Evolutionary conservation across 2,329 filamentous ascomycete species (phyloP).

Genomic region (Tolypocladium guangdongense): DNA sequence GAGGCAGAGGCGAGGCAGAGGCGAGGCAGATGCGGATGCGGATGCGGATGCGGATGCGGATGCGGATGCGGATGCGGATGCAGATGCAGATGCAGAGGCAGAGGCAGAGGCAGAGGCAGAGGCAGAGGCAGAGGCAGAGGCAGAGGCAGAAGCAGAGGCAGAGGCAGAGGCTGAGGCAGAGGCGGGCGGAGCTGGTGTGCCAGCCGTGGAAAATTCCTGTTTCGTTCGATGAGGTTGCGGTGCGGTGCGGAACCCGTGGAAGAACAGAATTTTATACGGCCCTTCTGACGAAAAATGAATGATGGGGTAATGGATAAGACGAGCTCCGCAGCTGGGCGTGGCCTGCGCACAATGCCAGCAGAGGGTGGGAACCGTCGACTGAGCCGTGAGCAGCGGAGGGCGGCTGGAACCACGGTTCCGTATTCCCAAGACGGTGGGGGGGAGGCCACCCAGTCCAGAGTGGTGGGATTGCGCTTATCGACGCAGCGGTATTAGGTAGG

Average conservation of each 20-base stretch:
- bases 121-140: background rate
- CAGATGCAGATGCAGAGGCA: background rate
- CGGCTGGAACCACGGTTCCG: slow-evolving; percentile 5
- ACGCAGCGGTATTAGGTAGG: slow-evolving; percentile 16
- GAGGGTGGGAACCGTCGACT: slow-evolving; percentile 3
- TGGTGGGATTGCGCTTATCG: slow-evolving; percentile 11
- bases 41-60: no score
- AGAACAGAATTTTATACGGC: slow-evolving; percentile 21
- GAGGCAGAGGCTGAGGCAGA: background rate
- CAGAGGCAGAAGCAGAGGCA: background rate
- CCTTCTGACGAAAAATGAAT: slow-evolving; percentile 10
- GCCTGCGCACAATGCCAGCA: slow-evolving; percentile 3
- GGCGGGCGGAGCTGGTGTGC: background rate
- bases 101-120: background rate
- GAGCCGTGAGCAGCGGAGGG: slow-evolving; percentile 3
- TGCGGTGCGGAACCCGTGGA: slow-evolving; percentile 9
- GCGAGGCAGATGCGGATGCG: background rate
- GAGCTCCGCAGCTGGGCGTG: slow-evolving; percentile 11
- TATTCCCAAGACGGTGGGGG: background rate
- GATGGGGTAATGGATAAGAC: slow-evolving; percentile 17
- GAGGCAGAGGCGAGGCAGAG: background rate
- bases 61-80: no score
- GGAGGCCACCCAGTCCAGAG: slow-evolving; percentile 4
- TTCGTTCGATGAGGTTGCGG: background rate
- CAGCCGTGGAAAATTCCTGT: background rate